Base-by-base conservation (phyloP, 2,329 filamentous ascomycete genomes). In the Fonsecaea pedrosoi region DNA sequence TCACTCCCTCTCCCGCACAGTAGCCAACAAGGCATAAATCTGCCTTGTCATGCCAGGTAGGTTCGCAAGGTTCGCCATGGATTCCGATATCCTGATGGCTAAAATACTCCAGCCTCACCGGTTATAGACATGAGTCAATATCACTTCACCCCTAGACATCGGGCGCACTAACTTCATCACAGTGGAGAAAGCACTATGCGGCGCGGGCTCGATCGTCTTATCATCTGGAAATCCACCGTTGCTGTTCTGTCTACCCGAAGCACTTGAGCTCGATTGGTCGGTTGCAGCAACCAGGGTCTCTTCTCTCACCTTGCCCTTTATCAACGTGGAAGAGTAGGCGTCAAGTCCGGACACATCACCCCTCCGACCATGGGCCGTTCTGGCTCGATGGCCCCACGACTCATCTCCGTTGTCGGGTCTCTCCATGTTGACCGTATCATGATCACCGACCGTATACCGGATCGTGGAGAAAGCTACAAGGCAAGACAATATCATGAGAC, bases 361-460 rank as follows among this genome's bases (percentile, higher is more conserved):
- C n/a, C 54, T 37, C 13, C 9, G 13, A 35, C 34, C 54, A 37
- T 55, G 25, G 15, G 10, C 13, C 54, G 54, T 12, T 21, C n/a
- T 13, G 54, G 34, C 13, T n/a, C 54, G 15, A 60, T 60, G 57
- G 38, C 57, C 2, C 42, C 57, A 7, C 21, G 30, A 13, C 35
- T 42, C 15, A 50, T 60, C 50, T 42, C 66, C 4, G 60, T 69
- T 21, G 60, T 68, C 30, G 67, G 67, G 15, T 57, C 53, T 32
- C 37, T 69, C 37, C 50, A 69, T 42, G 45, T 53, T 15, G 67
- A 69, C 37, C 34, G 48, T 55, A 59, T 64, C 35, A 68, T 65
- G 37, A 50, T 68, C 7, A 59, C 66, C 15, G 53, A 65, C 38
- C 66, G 66, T 1, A 40, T 70, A 13, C 68, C 68, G 9, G 58